Evolutionary conservation across 441 rosid species (phyloP).

Genomic region (Arabidopsis lyrata): DNA sequence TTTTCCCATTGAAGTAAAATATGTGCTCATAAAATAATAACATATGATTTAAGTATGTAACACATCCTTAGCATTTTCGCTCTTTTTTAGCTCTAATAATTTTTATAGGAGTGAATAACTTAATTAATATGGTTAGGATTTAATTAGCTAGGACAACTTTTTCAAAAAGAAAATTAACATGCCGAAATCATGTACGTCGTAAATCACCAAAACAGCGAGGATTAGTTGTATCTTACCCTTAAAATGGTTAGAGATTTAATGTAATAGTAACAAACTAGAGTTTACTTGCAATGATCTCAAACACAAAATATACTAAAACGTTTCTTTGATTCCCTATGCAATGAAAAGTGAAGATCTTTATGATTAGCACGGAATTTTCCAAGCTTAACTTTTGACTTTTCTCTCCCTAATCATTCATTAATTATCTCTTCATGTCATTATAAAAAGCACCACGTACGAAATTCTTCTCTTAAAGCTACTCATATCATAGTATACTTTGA

Average conservation of each 20-base stretch:
- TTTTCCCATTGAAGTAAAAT: too few relatives aligned
- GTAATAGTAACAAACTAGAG: background rate
- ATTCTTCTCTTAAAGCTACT: background rate
- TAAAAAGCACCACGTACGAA: constrained; percentile 15
- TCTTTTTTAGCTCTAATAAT: background rate
- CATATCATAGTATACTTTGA: background rate
- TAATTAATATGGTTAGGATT: too few relatives aligned
- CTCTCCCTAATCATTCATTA: constrained; percentile 23
- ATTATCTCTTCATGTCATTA: constrained; percentile 14
- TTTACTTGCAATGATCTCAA: constrained; percentile 10
- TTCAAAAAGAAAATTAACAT: constrained; percentile 13
- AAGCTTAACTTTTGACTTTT: constrained; percentile 38
- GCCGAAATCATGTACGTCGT: constrained; percentile 38
- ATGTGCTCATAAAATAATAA: too few relatives aligned
- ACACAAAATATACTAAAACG: constrained; percentile 1
- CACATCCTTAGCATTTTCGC: too few relatives aligned
- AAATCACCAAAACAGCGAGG: constrained; percentile 26
- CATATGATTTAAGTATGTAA: too few relatives aligned
- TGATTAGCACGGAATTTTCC: constrained; percentile 23
- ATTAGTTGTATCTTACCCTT: constrained; percentile 13
- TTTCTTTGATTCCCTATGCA: constrained; percentile 33
- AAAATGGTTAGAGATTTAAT: background rate
- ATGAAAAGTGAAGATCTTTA: constrained; percentile 26
- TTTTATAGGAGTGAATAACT: too few relatives aligned
- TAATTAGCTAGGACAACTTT: background rate